Base-by-base conservation (phyloP, 1,139 yeast genomes). In the Suhomyces yuchorum region DNA sequence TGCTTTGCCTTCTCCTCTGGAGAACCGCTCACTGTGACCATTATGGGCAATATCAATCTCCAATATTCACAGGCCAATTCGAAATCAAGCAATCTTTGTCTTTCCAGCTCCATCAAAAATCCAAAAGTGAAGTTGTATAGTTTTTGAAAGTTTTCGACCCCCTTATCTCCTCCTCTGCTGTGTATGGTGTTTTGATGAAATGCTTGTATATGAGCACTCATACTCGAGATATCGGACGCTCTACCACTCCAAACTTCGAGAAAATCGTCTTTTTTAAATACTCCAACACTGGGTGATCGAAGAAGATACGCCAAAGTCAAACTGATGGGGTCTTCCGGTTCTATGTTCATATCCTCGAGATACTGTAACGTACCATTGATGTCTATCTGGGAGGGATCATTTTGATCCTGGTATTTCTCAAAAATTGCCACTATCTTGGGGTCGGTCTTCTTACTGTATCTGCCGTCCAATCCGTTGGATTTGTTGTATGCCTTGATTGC, bases 1-100 rank as follows among this genome's bases (percentile, higher is more conserved):
- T 32, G 43, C 3, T 9, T 22, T 22, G 32, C 35, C 8, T n/a
- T 41, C 1, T 14, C 26, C n/a, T 26, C 36, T 4, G 34, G 9
- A 3, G 28, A 19, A 12, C 17, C 40, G n/a, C 44, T 42, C 2
- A 20, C 44, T 8, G 14, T 7, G 11, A 18, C 65, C 43, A 28
- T 64, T 58, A 39, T 70, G 50, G 47, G 59, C 35, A 92, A 73
- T 37, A 92, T 72, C 42, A 91, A 71, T 33, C 69, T 70, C 99
- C 98, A 92, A 65, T 90, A 87, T 26, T 81, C 90, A 3, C 78
- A 68, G 0, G 96, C 93, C 2, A 82, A 75, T 1, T 85, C 95
- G 7, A 73, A 63, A 39, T 67, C 80, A 33, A 92, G 63, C n/a
- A 78, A 70, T 53, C 85, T 80, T 55, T 81, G 83, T 37, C 65